Percentiles rank a stretch among this genome's conserved stretches.
phyloP scores from a whole-genome alignment of 108 stramenopile species.

The Conticribra guillardii region DNA sequence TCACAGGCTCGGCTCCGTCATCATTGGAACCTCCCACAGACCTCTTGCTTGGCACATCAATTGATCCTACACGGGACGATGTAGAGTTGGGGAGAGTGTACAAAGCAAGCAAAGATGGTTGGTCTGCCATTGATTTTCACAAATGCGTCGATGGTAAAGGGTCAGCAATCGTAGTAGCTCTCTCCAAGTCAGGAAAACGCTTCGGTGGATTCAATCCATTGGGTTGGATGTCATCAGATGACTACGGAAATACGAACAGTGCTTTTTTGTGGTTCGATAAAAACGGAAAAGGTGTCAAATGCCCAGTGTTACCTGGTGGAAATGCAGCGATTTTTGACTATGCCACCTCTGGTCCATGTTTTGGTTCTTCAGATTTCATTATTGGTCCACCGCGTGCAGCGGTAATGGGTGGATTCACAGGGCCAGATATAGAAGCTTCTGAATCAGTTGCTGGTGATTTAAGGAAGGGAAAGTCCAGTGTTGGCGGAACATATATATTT shows the following conservation, averaged over 20 bases:
- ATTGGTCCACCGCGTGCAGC: constrained; percentile 76
- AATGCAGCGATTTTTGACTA: constrained; percentile 84
- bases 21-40: constrained; percentile 33
- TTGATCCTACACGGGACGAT: constrained; percentile 44
- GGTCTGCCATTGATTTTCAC: constrained; percentile 82
- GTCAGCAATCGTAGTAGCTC: constrained; percentile 70
- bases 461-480: constrained; percentile 50
- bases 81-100: constrained; percentile 47
- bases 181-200: constrained; percentile 51
- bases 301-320: constrained; percentile 63
- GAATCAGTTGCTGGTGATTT: constrained; percentile 62
- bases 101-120: constrained; percentile 70
- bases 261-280: constrained; percentile 77
- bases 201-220: constrained; percentile 82
- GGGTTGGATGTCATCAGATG: constrained; percentile 81
- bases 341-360: constrained; percentile 77
- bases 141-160: constrained; percentile 68
- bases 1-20: constrained; percentile 40
- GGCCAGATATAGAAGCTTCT: constrained; percentile 76
- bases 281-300: constrained; percentile 35
- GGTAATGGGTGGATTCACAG: constrained; percentile 88
- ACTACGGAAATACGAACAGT: constrained; percentile 65
- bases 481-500: constrained; percentile 66
- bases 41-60: constrained; percentile 40
- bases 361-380: constrained; percentile 75